Evolutionary conservation across 805 yeast species (phyloP), one percentile per base, ranked within the genome.

Genomic region (Yamadazyma philogaea): DNA sequence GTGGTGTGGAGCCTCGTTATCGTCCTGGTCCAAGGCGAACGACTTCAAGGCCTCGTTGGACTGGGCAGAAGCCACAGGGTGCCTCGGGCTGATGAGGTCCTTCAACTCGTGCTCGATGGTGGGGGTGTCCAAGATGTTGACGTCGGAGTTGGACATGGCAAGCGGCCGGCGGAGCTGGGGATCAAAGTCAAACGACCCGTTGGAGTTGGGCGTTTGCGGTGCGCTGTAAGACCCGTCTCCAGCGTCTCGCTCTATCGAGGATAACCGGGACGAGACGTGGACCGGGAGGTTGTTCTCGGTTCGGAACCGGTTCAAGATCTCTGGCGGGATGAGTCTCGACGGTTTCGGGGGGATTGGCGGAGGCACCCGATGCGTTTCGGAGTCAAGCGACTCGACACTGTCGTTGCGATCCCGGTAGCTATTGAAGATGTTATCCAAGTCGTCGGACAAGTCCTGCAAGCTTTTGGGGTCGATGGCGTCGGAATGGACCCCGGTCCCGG

Each of bases 81-180:
- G 19, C 17, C 24, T 39, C 3, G 55, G 52, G n/a, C 53, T 37
- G 8, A 53, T 39, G 30, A 57, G 34, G 6, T 50, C 49, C 27
- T 45, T 47, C 39, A 56, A 53, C 16, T 56, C 57, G 1, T 54
- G 35, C 18, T 56, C 61, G 2, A 51, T 48, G 5, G 57, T 50
- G 0, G 63, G 61, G 7, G 63, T 57, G 42, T 61, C 67, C 37
- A 68, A 53, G 8, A 68, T 69, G 37, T 68, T 63, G 42, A 69
- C 47, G 15, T 72, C 65, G 3, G 68, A 56, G 46, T 59, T 63
- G 16, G 70, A 63, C 44, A 60, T 44, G 4, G 60, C 63, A 6
- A 51, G 52, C 16, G 52, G 57, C 33, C 47, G 53, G 7, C 34
- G 44, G 11, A 54, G 50, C 22, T 47, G 48, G 12, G 36, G 26